Percentiles rank a stretch among this genome's conserved stretches.
Evolutionary conservation across 768 basidiomycete species (phyloP).

Genomic region (Russula ochroleuca): DNA sequence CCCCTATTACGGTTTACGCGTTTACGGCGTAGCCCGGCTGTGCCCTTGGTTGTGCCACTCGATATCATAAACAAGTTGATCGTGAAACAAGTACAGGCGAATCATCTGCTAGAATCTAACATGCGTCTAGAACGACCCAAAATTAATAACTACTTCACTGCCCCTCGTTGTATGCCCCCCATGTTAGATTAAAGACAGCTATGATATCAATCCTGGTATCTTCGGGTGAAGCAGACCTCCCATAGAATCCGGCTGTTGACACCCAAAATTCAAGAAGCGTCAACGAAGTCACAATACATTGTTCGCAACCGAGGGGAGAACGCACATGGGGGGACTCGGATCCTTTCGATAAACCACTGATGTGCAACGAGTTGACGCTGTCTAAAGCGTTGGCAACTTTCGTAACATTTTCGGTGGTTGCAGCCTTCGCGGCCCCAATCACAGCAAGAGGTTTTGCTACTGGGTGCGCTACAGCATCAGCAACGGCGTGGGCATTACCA

Average conservation of each 20-base stretch:
- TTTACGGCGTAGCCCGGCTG: no score
- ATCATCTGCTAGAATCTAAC: background rate
- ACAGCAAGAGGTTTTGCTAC: no score
- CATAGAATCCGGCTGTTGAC: background rate
- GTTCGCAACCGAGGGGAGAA: background rate
- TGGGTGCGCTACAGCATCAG: no score
- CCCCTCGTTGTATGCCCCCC: background rate
- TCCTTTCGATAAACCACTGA: background rate
- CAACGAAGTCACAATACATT: background rate
- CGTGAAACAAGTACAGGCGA: background rate
- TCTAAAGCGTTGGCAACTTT: constrained; percentile 2
- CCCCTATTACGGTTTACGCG: no score
- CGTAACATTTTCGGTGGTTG: background rate
- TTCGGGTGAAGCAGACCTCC: constrained; percentile 14
- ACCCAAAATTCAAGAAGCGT: background rate
- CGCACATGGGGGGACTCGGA: background rate
- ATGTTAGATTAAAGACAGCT: background rate
- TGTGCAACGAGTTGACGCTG: background rate
- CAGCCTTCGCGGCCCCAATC: constrained; percentile 3
- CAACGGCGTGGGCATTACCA: no score
- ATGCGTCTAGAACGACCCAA: no score
- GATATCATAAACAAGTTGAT: no score
- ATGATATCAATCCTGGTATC: background rate
- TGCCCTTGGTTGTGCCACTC: no score
- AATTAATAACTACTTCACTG: background rate